phyloP scores from a whole-genome alignment of 2,329 filamentous ascomycete species.

The Sarocladium kiliense region DNA sequence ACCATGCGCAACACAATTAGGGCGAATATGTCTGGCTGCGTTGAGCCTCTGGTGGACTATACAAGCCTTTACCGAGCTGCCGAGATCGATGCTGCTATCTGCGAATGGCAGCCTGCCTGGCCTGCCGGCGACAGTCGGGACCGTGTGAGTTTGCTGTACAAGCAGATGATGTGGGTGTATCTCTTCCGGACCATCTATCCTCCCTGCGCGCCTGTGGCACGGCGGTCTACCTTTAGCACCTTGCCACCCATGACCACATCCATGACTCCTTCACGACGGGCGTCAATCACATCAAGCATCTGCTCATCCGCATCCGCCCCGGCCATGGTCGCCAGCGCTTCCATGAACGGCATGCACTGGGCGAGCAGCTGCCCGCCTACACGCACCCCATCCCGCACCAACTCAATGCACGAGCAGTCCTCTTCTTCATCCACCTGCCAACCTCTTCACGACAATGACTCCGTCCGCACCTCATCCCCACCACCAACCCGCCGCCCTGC shows the following conservation, averaged over 20 bases:
- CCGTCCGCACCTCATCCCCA: slow-evolving; percentile 20
- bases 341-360: slow-evolving; percentile 15
- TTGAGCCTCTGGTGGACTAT: slow-evolving; percentile 69
- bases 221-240: slow-evolving; percentile 25
- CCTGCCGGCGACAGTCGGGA: slow-evolving; percentile 52
- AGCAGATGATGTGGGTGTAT: slow-evolving; percentile 63
- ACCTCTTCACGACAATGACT: slow-evolving; percentile 8
- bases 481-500: slow-evolving; percentile 41
- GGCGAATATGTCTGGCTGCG: slow-evolving; percentile 52
- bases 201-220: slow-evolving; percentile 29
- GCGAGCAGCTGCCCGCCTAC: slow-evolving; percentile 27
- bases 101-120: slow-evolving; percentile 66
- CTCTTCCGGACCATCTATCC: slow-evolving; percentile 57
- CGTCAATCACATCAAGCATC: slow-evolving; percentile 29
- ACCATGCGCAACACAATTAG: slow-evolving; percentile 71
- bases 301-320: slow-evolving; percentile 17
- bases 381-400: slow-evolving; percentile 31
- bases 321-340: slow-evolving; percentile 10
- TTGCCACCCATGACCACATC: slow-evolving; percentile 14
- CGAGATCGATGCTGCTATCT: slow-evolving; percentile 69
- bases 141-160: slow-evolving; percentile 53
- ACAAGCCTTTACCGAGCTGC: slow-evolving; percentile 66
- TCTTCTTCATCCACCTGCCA: slow-evolving; percentile 14
- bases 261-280: slow-evolving; percentile 22
- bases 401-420: slow-evolving; percentile 34